Percentiles rank a stretch among this genome's conserved stretches.
phyloP scores from a whole-genome alignment of 192 early-diverging fungal genomes.

The Dissophora globulifera region DNA sequence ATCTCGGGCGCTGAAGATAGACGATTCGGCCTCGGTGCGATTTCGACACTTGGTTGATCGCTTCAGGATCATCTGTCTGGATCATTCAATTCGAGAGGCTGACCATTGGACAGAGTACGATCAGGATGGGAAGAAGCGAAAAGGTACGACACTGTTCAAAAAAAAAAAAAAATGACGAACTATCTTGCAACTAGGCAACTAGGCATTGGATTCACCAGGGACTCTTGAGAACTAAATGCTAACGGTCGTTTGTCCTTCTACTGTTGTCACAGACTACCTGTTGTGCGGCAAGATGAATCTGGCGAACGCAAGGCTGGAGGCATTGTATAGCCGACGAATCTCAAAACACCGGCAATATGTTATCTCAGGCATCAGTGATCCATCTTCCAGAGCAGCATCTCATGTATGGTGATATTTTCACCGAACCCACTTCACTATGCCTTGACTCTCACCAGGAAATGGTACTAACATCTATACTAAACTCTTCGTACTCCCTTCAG shows the following conservation, averaged over 20 bases:
- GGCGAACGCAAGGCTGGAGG: conserved; percentile 74
- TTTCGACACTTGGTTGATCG: conserved; percentile 63
- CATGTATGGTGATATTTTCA: conserved; percentile 51
- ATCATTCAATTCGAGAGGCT: conserved; percentile 45
- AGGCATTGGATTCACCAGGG: no score
- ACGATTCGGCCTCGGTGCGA: conserved; percentile 60
- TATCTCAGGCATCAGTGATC: conserved; percentile 71
- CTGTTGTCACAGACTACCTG: conserved; percentile 60
- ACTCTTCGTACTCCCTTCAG: conserved; percentile 29
- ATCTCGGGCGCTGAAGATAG: conserved; percentile 72
- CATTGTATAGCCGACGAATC: conserved; percentile 67
- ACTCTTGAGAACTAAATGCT: no score
- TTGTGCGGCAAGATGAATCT: conserved; percentile 79
- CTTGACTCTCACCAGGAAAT: no score
- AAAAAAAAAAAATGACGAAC: no score
- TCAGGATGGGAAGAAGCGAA: conserved; percentile 35
- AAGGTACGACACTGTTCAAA: no score
- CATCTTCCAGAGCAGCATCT: conserved; percentile 56
- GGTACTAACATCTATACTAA: no score
- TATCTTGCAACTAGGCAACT: no score
- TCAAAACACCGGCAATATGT: conserved; percentile 64
- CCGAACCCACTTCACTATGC: neutral
- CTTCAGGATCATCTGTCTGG: conserved; percentile 56
- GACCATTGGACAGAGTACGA: conserved; percentile 48
- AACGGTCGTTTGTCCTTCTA: neutral